Base-by-base conservation (phyloP, 2,329 filamentous ascomycete genomes). In the Talaromyces verruculosus region DNA sequence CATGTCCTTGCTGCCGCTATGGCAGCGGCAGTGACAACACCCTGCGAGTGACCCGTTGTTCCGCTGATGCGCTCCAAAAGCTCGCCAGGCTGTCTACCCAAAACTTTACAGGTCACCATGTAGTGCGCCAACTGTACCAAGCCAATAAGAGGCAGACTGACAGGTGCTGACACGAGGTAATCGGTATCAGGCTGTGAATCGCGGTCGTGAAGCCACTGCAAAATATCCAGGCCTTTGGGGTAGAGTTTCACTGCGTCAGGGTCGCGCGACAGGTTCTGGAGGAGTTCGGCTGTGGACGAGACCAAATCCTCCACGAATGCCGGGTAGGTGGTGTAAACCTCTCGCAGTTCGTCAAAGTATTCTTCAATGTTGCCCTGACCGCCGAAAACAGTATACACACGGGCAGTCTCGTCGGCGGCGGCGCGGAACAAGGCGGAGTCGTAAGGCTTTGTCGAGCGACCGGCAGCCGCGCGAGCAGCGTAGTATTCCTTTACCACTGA, bases 321-420 rank as follows among this genome's bases (percentile, higher is more conserved):
- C 13, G 91, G 90, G 81, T 99, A 99, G 67, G 93, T 97, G 73
- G 85, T 88, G 83, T 94, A 94, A 66, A 98, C 87, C 78, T 96
- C 91, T 65, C 95, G 89, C 68, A 99, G 87, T 83, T 99, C 95
- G 72, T 99, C 94, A 74, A 99, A 99, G 81, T 99, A 99, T 81
- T 99, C 96, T 80, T 99, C 94, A 69, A 99, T 98, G 80, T 99
- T 99, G 72, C 95, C 95, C 79, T 99, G 95, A 6, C 95, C 95
- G 67, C 95, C 95, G 71, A 98, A 97, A 68, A 99, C 93, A 70
- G 89, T 93, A 83, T 97, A 99, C 67, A 99, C 87, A 72, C 88
- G 89, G 64, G 93, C 93, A 65, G 89, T 88, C 68, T 88, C 89
- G 69, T 97, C 93, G 57, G 91, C 89, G 10, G 92, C 92, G 61